Conservation (phyloP, 192 early-diverging fungal genomes). For the Allomyces macrogynus region DNA sequence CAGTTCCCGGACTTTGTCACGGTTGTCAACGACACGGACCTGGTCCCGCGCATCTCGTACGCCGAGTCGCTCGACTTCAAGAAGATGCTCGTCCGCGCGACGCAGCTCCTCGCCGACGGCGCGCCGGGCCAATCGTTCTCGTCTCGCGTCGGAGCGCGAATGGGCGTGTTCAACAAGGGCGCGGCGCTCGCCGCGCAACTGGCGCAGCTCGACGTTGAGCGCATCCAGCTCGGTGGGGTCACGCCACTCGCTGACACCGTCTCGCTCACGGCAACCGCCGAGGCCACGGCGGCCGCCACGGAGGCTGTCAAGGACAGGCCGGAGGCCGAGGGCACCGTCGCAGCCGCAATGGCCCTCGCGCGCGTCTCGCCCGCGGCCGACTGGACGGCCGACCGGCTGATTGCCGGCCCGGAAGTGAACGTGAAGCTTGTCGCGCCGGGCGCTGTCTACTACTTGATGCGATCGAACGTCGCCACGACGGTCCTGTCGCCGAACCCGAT, state of each 20-base stretch:
- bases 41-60: neutral
- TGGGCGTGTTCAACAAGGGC: neutral
- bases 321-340: neutral
- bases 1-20: neutral
- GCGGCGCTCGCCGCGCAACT: neutral
- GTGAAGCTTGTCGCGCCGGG: neutral
- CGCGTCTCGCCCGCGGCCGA: neutral
- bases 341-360: neutral
- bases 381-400: neutral
- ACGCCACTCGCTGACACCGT: neutral
- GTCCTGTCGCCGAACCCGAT: neutral
- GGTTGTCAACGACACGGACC: neutral
- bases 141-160: neutral
- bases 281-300: neutral
- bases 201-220: neutral
- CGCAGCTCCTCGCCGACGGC: neutral
- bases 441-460: neutral
- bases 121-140: neutral
- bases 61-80: neutral
- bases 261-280: neutral
- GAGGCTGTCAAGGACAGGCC: neutral
- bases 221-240: neutral
- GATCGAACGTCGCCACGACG: neutral
- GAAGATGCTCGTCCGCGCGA: neutral
- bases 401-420: neutral